phyloP scores from a whole-genome alignment of 495 filamentous ascomycete species.

The Hypoxylon perforatum region DNA sequence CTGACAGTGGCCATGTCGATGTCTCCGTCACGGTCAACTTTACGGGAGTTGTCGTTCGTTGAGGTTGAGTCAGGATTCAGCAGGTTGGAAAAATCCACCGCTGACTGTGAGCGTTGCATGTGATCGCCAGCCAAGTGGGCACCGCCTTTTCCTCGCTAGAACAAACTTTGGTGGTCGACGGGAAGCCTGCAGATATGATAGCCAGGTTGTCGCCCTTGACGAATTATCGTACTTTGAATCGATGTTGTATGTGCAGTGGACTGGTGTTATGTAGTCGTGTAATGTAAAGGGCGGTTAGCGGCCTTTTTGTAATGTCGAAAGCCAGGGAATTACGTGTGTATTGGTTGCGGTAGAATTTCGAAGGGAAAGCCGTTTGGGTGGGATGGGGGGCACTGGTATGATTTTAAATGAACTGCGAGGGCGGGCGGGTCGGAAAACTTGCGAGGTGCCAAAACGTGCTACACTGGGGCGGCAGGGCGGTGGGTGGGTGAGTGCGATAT shows the following conservation, averaged over 20 bases:
- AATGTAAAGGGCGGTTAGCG: constrained; percentile 17
- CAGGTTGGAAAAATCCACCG: constrained; percentile 82
- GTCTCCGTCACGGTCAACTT: constrained; percentile 50
- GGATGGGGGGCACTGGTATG: constrained; percentile 46
- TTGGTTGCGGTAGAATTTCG: constrained; percentile 45
- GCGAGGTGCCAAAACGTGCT: constrained; percentile 42
- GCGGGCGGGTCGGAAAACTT: constrained; percentile 46
- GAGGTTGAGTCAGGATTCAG: constrained; percentile 70
- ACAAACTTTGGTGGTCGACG: constrained; percentile 18
- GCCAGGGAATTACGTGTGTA: constrained; percentile 38
- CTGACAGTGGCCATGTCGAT: constrained; percentile 75
- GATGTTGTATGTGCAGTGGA: constrained; percentile 1
- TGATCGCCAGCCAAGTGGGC: constrained; percentile 60
- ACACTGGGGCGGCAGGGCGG: constrained; percentile 35
- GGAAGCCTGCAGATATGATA: constrained; percentile 4
- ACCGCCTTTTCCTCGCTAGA: constrained; percentile 36
- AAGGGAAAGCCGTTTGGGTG: constrained; percentile 42
- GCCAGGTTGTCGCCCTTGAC: constrained; percentile 4
- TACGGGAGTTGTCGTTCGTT: constrained; percentile 37
- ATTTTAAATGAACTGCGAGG: constrained; percentile 49
- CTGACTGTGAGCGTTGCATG: constrained; percentile 78
- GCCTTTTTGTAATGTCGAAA: constrained; percentile 28
- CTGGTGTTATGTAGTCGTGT: constrained; percentile 14
- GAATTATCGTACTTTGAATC: constrained; percentile 4
- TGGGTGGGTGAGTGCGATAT: constrained; percentile 4